These are phyloP conservation scores for Cryptosporidium ubiquitum DNA, from an alignment of 169 alveolate species.

Conservation along the genomic window DNA sequence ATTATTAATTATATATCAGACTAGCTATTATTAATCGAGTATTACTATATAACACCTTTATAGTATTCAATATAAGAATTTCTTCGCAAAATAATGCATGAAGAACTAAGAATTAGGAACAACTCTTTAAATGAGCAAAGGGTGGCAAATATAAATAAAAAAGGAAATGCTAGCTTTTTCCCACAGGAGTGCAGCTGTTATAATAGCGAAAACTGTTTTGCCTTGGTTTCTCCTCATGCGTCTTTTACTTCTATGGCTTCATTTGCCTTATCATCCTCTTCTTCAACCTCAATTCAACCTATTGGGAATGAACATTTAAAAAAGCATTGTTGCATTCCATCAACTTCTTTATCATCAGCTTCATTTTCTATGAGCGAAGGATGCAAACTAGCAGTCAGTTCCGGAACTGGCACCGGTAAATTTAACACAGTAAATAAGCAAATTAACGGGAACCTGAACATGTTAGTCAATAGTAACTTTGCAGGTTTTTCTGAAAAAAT, in stretches of 20 bases:
- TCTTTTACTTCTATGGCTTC: conserved; percentile 47
- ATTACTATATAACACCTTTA: neutral
- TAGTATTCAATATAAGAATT: neutral
- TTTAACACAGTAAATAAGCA: neutral
- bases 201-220: conserved; percentile 41
- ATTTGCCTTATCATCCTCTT: conserved; percentile 35
- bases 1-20: neutral
- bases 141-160: neutral
- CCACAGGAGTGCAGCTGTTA: conserved; percentile 56
- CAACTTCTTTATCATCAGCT: conserved; percentile 51
- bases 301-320: conserved; percentile 18
- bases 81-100: conserved; percentile 41
- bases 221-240: conserved; percentile 16
- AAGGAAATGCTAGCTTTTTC: neutral
- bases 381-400: conserved; percentile 12
- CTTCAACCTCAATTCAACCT: conserved; percentile 23
- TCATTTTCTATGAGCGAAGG: conserved; percentile 21
- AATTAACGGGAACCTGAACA: neutral
- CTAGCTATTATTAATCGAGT: neutral
- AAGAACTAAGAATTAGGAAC: conserved; percentile 18
- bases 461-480: neutral
- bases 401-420: neutral
- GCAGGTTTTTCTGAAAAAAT: neutral
- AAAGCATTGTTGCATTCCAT: conserved; percentile 55
- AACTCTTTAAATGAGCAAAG: neutral